Conservation (phyloP, 179 eudicot species). For the Drosera spatulata region DNA sequence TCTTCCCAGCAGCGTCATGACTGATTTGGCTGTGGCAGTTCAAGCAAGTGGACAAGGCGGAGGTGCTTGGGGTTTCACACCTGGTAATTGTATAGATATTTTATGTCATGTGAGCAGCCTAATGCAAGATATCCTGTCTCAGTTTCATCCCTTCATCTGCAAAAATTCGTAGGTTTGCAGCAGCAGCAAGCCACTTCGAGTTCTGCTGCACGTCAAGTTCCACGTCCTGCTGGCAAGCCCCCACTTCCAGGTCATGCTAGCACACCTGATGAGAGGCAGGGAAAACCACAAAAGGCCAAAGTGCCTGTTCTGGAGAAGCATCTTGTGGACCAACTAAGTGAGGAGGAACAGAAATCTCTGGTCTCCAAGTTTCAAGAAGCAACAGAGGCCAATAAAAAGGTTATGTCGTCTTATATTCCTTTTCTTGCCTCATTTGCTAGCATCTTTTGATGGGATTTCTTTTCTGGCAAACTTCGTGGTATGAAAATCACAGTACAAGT, state of each 20-base stretch:
- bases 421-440: too few relatives aligned
- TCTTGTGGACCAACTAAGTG: conserved; percentile 81
- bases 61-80: conserved; percentile 50
- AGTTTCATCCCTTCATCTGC: background rate
- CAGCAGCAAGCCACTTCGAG: conserved; percentile 42
- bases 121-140: background rate
- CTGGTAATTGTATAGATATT: conserved; percentile 40
- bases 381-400: conserved; percentile 49
- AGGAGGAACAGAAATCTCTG: conserved; percentile 79
- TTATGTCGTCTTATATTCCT: too few relatives aligned
- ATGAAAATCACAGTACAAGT: too few relatives aligned
- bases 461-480: too few relatives aligned
- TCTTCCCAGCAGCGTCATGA: conserved; percentile 48
- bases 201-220: conserved; percentile 35
- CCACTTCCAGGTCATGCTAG: conserved; percentile 54
- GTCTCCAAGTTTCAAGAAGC: conserved; percentile 86
- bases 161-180: conserved; percentile 20
- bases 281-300: conserved; percentile 63
- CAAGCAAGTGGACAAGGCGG: conserved; percentile 48
- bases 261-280: conserved; percentile 46
- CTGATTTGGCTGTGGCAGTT: conserved; percentile 48
- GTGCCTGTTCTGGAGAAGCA: conserved; percentile 91
- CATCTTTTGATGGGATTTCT: too few relatives aligned
- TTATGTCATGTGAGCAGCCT: background rate
- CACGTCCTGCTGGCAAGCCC: conserved; percentile 51